Conservation (phyloP, 331 rosid genomes). For the Malus hybrid region DNA sequence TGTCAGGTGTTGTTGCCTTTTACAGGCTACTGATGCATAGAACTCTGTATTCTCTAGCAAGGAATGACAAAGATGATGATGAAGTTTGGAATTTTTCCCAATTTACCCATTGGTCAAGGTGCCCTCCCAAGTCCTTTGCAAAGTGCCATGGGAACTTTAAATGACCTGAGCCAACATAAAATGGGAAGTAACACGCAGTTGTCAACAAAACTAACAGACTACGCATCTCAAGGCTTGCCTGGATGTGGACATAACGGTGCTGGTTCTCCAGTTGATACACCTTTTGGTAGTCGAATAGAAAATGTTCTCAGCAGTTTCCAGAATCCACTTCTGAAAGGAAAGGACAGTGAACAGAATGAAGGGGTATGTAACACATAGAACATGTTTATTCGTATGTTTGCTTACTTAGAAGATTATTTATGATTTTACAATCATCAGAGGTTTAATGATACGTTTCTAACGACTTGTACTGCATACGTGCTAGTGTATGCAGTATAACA, state of each 20-base stretch:
- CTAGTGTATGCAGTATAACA: no score
- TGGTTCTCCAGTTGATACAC: constrained; percentile 30
- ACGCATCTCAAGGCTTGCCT: constrained; percentile 28
- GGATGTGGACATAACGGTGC: constrained; percentile 36
- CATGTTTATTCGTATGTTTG: background rate
- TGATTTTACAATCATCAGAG: background rate
- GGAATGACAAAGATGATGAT: constrained; percentile 57
- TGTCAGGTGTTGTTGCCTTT: background rate
- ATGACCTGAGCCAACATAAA: constrained; percentile 30
- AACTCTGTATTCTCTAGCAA: constrained; percentile 40
- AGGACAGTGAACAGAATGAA: constrained; percentile 32
- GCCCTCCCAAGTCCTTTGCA: constrained; percentile 50
- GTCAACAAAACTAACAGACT: constrained; percentile 38
- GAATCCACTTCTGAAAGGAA: constrained; percentile 69
- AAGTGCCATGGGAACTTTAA: constrained; percentile 33
- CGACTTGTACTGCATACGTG: background rate
- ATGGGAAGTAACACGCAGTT: constrained; percentile 38
- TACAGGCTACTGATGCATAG: constrained; percentile 14
- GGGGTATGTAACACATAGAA: constrained; percentile 39
- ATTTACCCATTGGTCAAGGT: constrained; percentile 42
- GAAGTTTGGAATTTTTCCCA: constrained; percentile 60
- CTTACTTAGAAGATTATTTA: no score
- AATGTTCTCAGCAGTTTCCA: constrained; percentile 64
- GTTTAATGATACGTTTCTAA: background rate
- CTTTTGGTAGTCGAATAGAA: constrained; percentile 62